Conservation (phyloP, 495 filamentous ascomycete species). For the Durotheca rogersii region DNA sequence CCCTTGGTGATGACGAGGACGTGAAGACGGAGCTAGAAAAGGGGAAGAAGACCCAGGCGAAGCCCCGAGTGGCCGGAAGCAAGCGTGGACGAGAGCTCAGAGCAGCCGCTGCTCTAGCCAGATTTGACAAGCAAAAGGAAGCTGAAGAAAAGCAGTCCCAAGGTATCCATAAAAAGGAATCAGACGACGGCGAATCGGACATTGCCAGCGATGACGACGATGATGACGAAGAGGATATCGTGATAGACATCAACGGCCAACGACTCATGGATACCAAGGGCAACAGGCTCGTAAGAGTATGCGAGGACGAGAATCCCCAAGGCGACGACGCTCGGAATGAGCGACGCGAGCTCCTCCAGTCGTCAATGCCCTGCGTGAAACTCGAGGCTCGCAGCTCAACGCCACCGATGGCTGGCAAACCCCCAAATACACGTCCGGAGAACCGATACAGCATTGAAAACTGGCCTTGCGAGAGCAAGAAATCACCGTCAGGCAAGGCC, state of each 20-base stretch:
- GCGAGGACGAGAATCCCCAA: slow-evolving; percentile 66
- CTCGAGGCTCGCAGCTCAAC: slow-evolving; percentile 3
- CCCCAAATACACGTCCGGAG: slow-evolving; percentile 2
- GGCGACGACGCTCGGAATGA: slow-evolving; percentile 61
- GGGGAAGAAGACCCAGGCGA: slow-evolving; percentile 58
- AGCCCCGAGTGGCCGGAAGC: slow-evolving; percentile 70
- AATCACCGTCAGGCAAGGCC: neutral
- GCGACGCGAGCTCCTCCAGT: slow-evolving; percentile 55
- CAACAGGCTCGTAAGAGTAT: slow-evolving; percentile 64
- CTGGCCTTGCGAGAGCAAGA: slow-evolving; percentile 4
- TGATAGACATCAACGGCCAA: slow-evolving; percentile 59
- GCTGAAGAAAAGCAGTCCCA: slow-evolving; percentile 38
- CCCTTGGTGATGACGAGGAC: slow-evolving; percentile 65
- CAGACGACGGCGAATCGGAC: slow-evolving; percentile 41
- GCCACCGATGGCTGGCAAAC: neutral
- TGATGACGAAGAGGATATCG: slow-evolving; percentile 43
- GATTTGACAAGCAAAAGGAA: slow-evolving; percentile 63
- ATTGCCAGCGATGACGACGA: slow-evolving; percentile 40
- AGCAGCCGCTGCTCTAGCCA: slow-evolving; percentile 72
- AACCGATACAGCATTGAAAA: neutral
- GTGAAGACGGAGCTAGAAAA: slow-evolving; percentile 63
- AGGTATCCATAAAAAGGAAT: no score
- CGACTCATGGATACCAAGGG: slow-evolving; percentile 62
- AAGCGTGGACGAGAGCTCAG: slow-evolving; percentile 70
- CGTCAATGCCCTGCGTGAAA: slow-evolving; percentile 34